A percentile compares a stretch with the other conserved stretches of the same genome.
These are phyloP conservation scores for Stentor roeselii DNA, from an alignment of 73 alveolate genomes.

Conservation along the genomic window DNA sequence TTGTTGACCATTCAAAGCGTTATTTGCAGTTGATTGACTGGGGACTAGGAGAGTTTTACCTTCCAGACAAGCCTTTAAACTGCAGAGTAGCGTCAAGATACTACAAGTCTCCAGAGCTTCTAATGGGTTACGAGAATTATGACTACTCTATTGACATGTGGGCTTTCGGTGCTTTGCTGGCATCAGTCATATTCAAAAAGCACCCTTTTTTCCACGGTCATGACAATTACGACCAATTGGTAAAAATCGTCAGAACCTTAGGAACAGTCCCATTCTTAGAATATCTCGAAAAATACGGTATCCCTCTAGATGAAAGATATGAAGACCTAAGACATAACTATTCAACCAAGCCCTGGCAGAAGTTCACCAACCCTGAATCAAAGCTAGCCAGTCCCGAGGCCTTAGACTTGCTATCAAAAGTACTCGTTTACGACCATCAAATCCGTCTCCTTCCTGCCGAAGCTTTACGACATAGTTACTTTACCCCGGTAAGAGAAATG, in stretches of 20 bases:
- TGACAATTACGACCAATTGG: conserved; percentile 93
- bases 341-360: too few species aligned
- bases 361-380: not conserved
- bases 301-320: conserved; percentile 48
- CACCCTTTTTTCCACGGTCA: conserved; percentile 97
- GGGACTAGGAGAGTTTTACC: conserved; percentile 97
- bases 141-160: conserved; percentile 89
- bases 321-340: too few species aligned
- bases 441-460: conserved; percentile 89
- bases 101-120: conserved; percentile 94
- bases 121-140: conserved; percentile 72
- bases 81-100: conserved; percentile 94
- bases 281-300: conserved; percentile 36
- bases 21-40: conserved; percentile 90
- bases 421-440: conserved; percentile 24
- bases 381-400: conserved; percentile 7
- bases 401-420: not conserved
- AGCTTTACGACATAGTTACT: conserved; percentile 94
- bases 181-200: conserved; percentile 88
- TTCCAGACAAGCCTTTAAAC: conserved; percentile 86
- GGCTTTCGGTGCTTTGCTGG: conserved; percentile 88
- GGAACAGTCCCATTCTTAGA: conserved; percentile 75
- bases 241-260: conserved; percentile 90
- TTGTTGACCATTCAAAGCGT: conserved; percentile 84
- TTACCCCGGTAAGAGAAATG: conserved; percentile 63